Conservation (phyloP, 2,329 filamentous ascomycete species). For the Hirsutella minnesotensis region DNA sequence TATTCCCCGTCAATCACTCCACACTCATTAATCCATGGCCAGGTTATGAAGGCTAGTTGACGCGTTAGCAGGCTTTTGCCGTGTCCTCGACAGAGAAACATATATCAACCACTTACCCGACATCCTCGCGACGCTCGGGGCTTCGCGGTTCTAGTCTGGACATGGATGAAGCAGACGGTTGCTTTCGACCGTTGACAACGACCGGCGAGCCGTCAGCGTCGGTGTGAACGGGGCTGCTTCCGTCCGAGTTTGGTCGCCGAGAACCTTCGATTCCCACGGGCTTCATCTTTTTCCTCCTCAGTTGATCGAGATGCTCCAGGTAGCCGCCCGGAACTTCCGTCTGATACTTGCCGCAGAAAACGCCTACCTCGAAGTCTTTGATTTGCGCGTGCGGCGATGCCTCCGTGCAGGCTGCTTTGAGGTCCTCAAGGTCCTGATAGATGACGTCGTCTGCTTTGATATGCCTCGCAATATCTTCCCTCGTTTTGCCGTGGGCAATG, state of each 20-base stretch:
- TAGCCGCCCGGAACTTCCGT: conserved; percentile 71
- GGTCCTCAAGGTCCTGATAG: conserved; percentile 51
- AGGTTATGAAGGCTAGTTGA: conserved; percentile 1
- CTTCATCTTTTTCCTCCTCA: conserved; percentile 50
- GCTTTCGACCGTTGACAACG: background rate
- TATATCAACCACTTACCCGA: background rate
- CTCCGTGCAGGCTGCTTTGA: conserved; percentile 69
- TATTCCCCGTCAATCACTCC: no score
- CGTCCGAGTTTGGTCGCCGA: background rate
- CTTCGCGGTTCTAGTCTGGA: background rate
- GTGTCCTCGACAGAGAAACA: background rate
- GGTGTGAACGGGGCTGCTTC: background rate
- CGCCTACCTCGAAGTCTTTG: conserved; percentile 73
- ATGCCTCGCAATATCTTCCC: conserved; percentile 22
- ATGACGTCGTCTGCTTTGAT: conserved; percentile 7
- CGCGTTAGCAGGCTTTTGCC: background rate
- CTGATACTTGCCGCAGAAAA: conserved; percentile 81
- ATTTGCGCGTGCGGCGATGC: conserved; percentile 43
- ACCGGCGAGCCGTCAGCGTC: background rate
- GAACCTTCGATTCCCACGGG: background rate
- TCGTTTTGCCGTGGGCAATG: conserved; percentile 27
- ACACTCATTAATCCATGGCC: background rate
- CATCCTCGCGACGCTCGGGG: conserved; percentile 1
- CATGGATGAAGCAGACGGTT: background rate
- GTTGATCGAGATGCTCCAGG: conserved; percentile 65